Conservation (phyloP, 768 basidiomycete species). For the Lentinula edodes region DNA sequence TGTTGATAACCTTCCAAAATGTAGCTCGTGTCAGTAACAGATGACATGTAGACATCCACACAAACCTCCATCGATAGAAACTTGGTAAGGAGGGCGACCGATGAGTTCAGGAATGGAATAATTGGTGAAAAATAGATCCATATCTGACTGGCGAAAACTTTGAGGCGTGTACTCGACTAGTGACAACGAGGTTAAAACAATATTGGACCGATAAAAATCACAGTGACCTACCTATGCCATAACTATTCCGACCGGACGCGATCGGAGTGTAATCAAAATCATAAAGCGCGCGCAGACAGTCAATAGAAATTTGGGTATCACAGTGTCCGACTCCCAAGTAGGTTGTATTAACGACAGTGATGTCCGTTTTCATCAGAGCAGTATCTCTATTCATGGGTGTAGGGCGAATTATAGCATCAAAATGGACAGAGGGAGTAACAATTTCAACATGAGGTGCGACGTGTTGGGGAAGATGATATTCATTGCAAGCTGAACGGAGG, state of each 20-base stretch:
- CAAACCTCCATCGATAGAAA: conserved; percentile 29
- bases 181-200: background rate
- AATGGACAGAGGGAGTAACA: conserved; percentile 40
- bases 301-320: conserved; percentile 30
- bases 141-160: conserved; percentile 26
- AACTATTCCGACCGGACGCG: conserved; percentile 27
- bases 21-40: background rate
- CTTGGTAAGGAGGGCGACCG: conserved; percentile 23
- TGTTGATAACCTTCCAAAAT: conserved; percentile 20
- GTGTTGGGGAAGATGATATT: conserved; percentile 34
- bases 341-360: conserved; percentile 4
- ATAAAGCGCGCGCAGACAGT: conserved; percentile 36
- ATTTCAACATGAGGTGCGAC: conserved; percentile 33
- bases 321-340: conserved; percentile 22
- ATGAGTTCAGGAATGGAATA: conserved; percentile 26
- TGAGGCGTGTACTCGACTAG: conserved; percentile 37
- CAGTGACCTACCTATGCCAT: conserved; percentile 27
- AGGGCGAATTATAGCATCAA: conserved; percentile 18
- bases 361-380: conserved; percentile 12
- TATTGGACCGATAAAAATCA: background rate
- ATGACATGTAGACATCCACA: background rate
- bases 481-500: conserved; percentile 24
- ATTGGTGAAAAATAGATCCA: conserved; percentile 22
- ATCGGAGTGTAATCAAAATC: conserved; percentile 24
- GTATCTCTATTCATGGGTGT: conserved; percentile 10